Evolutionary conservation across 495 filamentous ascomycete species (phyloP).

Genomic region (Pyrenula massariospora): DNA sequence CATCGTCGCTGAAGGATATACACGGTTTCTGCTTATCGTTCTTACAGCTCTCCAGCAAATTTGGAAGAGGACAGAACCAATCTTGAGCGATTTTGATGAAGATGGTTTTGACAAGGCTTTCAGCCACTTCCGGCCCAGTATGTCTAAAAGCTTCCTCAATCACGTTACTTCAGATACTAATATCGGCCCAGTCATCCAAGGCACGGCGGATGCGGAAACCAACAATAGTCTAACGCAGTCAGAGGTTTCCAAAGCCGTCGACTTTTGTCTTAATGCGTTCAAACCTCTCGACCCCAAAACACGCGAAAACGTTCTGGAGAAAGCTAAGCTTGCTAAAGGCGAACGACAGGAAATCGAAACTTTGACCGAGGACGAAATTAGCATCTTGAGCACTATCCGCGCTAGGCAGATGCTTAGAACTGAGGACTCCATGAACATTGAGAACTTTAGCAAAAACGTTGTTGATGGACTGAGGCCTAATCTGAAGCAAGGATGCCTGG

Average conservation of each 20-base stretch:
- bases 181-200: slow-evolving; percentile 25
- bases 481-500: slow-evolving; percentile 17
- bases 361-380: slow-evolving; percentile 15
- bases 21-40: slow-evolving; percentile 23
- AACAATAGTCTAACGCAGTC: slow-evolving; percentile 18
- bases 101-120: slow-evolving; percentile 21
- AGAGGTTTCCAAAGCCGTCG: slow-evolving; percentile 21
- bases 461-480: slow-evolving; percentile 22
- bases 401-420: slow-evolving; percentile 9
- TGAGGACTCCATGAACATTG: slow-evolving; percentile 20
- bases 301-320: background rate
- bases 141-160: background rate
- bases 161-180: slow-evolving; percentile 4
- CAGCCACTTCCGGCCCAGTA: slow-evolving; percentile 11
- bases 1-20: slow-evolving; percentile 19
- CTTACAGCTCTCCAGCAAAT: slow-evolving; percentile 20
- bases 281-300: background rate
- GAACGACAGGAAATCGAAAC: background rate
- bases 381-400: slow-evolving; percentile 19
- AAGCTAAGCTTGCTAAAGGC: slow-evolving; percentile 1
- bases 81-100: slow-evolving; percentile 14
- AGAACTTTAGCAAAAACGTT: slow-evolving; percentile 19
- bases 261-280: slow-evolving; percentile 16
- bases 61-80: slow-evolving; percentile 8
- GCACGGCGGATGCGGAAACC: slow-evolving; percentile 15